A percentile compares a stretch with the other conserved stretches of the same genome.
These are phyloP conservation scores for Cochlearia excelsa DNA, from an alignment of 345 rosid genomes.

Conservation along the genomic window DNA sequence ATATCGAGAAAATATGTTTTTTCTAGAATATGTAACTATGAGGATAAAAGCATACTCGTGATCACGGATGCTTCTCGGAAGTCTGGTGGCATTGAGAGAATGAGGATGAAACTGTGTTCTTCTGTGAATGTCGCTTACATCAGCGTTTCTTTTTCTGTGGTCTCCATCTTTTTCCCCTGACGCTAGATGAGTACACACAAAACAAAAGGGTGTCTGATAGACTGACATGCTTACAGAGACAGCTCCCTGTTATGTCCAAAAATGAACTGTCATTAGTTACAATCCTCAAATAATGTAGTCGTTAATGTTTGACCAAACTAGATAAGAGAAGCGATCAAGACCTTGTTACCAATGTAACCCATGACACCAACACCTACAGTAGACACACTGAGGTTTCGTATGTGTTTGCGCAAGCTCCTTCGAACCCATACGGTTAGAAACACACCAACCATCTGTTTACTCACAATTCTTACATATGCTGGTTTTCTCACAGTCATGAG, in stretches of 20 bases:
- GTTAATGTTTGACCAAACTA: too few species aligned
- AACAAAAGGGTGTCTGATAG: constrained; percentile 80
- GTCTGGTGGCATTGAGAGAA: constrained; percentile 39
- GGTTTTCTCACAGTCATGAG: constrained; percentile 60
- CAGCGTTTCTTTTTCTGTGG: constrained; percentile 70
- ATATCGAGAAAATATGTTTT: neutral
- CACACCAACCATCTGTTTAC: constrained; percentile 91
- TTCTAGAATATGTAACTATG: neutral
- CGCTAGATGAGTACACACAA: constrained; percentile 78
- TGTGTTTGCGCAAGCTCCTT: constrained; percentile 71
- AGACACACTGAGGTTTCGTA: constrained; percentile 73
- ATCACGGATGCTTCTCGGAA: constrained; percentile 64
- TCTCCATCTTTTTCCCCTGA: constrained; percentile 89
- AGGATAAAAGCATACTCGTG: constrained; percentile 61
- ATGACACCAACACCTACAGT: constrained; percentile 89
- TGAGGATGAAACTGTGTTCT: constrained; percentile 67
- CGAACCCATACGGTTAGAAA: constrained; percentile 86
- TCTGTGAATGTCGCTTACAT: constrained; percentile 69
- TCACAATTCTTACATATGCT: constrained; percentile 70
- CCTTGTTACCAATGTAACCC: constrained; percentile 99
- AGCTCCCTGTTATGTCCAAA: constrained; percentile 61
- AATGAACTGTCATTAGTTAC: neutral
- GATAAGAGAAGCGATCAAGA: constrained; percentile 28
- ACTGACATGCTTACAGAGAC: constrained; percentile 89
- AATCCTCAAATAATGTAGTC: neutral